Evolutionary conservation across 495 filamentous ascomycete species (phyloP), one percentile per base, ranked within the genome.

Genomic region (Margaritispora aquatica): DNA sequence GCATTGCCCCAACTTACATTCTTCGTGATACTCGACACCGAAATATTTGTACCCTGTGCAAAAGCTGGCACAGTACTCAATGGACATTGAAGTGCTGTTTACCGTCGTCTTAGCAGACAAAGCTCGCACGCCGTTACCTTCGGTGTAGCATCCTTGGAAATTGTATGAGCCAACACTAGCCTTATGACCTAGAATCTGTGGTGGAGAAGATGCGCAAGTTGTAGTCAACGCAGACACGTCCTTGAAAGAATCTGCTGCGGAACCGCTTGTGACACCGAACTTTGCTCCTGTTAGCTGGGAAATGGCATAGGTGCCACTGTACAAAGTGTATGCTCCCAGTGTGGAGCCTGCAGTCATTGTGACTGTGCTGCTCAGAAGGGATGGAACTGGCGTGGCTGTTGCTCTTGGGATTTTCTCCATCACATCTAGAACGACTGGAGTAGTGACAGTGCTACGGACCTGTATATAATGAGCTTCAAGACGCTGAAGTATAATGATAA

Each of bases 251-350:
- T 68, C 66, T 15, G 60, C 17, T 19, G 58, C 52, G 19, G 38
- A n/a, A 17, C 66, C 66, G 49, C 61, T 65, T 4, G 46, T 15
- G 24, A 68, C 66, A 26, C 54, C 60, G 38, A 54, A 68, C 29
- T 65, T 68, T 9, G 55, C 24, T 19, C 58, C 63, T 29, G 36
- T 31, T 9, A 44, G 8, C 15, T 50, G 48, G 10, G 36, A 27
- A 48, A 78, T 69, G 38, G 75, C 67, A 59, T 74, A 77, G 48
- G 66, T 75, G 1, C 70, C 79, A 10, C 72, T 75, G 62, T 79
- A 84, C 24, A 84, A 71, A 19, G 71, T 78, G 58, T 86, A 84
- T 8, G 63, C 61, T 7, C 83, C 83, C 31, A 79, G 66, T 36
- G 80, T 78, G 34, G 71, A 58, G 11, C 77, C 75, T 59, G 78